Evolutionary conservation across 331 rosid genomes (phyloP), one percentile per base, ranked within the genome.

Genomic region (Malus hybrid): DNA sequence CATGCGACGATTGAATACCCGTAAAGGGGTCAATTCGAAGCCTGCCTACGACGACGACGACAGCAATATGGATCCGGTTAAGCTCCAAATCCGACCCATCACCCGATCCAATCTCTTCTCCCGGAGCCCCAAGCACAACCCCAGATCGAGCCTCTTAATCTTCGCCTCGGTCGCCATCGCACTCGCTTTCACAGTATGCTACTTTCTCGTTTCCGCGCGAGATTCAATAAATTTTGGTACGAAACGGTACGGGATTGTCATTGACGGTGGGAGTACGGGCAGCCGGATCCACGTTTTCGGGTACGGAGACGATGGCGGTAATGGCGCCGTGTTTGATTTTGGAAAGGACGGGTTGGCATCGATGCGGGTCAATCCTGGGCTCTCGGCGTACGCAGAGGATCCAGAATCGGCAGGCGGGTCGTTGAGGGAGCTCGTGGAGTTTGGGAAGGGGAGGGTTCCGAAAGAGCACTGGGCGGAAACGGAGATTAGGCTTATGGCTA

Each of bases 261-360:
- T 94, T 46, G 99, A 94, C 67, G 97, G 98, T 0, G 98, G 98
- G 31, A 94, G 98, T 69, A 94, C 97, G 0, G 98, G 98, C 12
- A 80, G 90, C 24, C 84, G 99, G 71, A 87, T 92, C 79, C 96
- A 94, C 76, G 96, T 94, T 27, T 90, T 92, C 46, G 74, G 66
- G 33, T 90, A 86, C 73, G 61, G 70, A 14, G 76, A 36, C 3
- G 89, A 82, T 69, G 81, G 69, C 42, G 76, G 67, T 7, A 29
- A 34, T 18, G 46, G 79, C 44, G 74, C 83, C 52, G 86, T 69
- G 66, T 82, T 87, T 44, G 83, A 90, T 76, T 90, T 94, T 10
- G 89, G 88, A 52, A 67, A 52, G 65, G 80, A 84, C 32, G 90
- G 90, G 6, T 22, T 83, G 86, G 74, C 79, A 42, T 87, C 96